phyloP scores from a whole-genome alignment of 1,284 basidiomycete species.

The Ganoderma resinaceum region DNA sequence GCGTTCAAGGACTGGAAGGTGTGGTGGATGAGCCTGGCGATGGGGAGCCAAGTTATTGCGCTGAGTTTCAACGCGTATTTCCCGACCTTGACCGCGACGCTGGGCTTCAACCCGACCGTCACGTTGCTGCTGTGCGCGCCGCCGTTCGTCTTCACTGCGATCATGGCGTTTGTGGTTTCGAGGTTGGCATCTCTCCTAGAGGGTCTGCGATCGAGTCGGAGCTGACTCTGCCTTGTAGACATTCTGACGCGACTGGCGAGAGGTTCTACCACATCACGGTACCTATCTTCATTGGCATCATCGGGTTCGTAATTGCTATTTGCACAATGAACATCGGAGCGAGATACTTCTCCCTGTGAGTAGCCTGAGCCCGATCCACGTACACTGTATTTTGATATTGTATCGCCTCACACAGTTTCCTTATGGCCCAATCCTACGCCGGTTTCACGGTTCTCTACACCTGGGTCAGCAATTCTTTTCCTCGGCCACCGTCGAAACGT shows the following conservation, averaged over 20 bases:
- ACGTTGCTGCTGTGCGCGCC: conserved; percentile 79
- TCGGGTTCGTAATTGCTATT: conserved; percentile 81
- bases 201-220: too few relatives aligned
- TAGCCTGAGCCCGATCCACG: neutral
- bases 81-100: conserved; percentile 71
- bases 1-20: conserved; percentile 78
- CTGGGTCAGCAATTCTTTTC: conserved; percentile 77
- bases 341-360: conserved; percentile 78
- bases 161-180: conserved; percentile 57
- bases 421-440: conserved; percentile 79
- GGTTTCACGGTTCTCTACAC: conserved; percentile 74
- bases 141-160: conserved; percentile 75
- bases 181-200: conserved; percentile 43
- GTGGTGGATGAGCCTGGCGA: conserved; percentile 69
- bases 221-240: conserved; percentile 46
- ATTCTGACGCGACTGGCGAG: conserved; percentile 74
- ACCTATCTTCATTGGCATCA: conserved; percentile 64
- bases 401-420: conserved; percentile 56
- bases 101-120: conserved; percentile 71
- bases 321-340: conserved; percentile 70
- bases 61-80: conserved; percentile 81
- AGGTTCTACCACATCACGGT: conserved; percentile 68
- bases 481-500: conserved; percentile 73
- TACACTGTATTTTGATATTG: neutral
- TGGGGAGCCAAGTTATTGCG: conserved; percentile 57